These are phyloP conservation scores for Tilletia caries DNA, from an alignment of 1,284 basidiomycete species.

Conservation along the genomic window DNA sequence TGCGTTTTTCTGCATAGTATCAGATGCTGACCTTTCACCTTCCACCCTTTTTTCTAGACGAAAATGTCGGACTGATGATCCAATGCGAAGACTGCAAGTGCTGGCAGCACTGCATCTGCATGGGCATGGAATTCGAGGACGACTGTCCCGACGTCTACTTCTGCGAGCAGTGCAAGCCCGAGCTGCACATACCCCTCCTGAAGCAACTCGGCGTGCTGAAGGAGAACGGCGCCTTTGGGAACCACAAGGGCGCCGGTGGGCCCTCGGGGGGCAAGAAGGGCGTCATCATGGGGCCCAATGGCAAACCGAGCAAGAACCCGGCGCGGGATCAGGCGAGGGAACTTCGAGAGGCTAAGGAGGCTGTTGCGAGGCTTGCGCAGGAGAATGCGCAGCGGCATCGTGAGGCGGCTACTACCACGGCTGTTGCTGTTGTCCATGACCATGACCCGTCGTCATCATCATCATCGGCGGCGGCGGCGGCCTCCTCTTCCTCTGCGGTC, in stretches of 20 bases:
- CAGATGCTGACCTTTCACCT: too few relatives aligned
- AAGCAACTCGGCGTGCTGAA: conserved; percentile 45
- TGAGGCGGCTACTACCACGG: too few relatives aligned
- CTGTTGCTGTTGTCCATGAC: conserved; percentile 1
- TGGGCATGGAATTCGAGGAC: conserved; percentile 84
- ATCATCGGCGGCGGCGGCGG: conserved; percentile 17
- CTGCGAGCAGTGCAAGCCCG: conserved; percentile 89
- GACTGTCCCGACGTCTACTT: conserved; percentile 65
- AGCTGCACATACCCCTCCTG: conserved; percentile 63
- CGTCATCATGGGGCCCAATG: conserved; percentile 20
- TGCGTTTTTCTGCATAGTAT: too few relatives aligned
- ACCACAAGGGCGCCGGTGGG: conserved; percentile 1
- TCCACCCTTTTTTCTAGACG: conserved; percentile 57
- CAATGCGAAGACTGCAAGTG: conserved; percentile 95
- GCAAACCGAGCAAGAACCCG: conserved; percentile 26
- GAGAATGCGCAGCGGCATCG: conserved; percentile 45
- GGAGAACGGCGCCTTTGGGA: conserved; percentile 8
- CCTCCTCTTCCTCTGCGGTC: conserved; percentile 25
- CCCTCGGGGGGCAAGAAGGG: conserved; percentile 34
- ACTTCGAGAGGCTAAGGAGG: conserved; percentile 49
- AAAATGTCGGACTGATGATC: conserved; percentile 74
- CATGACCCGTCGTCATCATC: conserved; percentile 10
- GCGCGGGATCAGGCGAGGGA: conserved; percentile 29
- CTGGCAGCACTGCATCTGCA: conserved; percentile 96
- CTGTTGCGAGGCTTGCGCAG: conserved; percentile 40